Conservation (phyloP, 164 flowering plant genomes). For the Piper betle region DNA sequence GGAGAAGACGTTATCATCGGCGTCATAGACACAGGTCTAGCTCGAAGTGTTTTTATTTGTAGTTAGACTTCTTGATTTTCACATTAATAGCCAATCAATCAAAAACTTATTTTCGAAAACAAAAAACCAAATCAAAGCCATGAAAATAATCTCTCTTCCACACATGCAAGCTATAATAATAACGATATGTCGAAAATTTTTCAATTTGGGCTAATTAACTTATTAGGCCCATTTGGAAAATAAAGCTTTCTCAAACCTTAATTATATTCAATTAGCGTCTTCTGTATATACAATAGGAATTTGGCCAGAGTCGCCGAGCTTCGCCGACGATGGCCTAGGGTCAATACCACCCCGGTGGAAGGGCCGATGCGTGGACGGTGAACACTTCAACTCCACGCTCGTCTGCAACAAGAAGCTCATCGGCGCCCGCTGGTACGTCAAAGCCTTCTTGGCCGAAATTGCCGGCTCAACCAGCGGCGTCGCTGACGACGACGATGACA, state of each 20-base stretch:
- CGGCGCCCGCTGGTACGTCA: constrained; percentile 3
- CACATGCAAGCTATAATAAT: too few relatives aligned
- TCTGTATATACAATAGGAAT: background rate
- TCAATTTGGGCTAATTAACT: too few relatives aligned
- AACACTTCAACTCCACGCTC: constrained; percentile 3
- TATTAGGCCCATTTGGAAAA: background rate
- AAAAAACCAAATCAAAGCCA: too few relatives aligned
- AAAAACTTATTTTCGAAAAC: too few relatives aligned
- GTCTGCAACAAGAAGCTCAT: constrained; percentile 6
- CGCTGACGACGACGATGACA: background rate
- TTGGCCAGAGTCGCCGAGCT: constrained; percentile 11
- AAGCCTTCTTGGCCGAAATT: too few relatives aligned
- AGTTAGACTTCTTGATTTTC: too few relatives aligned
- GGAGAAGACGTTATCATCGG: constrained; percentile 38
- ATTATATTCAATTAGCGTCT: background rate
- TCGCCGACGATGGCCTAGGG: constrained; percentile 6
- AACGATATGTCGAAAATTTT: too few relatives aligned
- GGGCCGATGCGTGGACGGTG: constrained; percentile 1
- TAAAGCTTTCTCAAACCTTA: background rate
- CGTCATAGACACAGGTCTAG: constrained; percentile 34
- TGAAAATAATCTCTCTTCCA: too few relatives aligned
- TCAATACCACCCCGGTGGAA: constrained; percentile 7
- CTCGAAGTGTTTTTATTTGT: background rate
- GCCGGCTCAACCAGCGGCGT: too few relatives aligned
- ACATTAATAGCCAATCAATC: background rate